These are phyloP conservation scores for Candida silvatica DNA, from an alignment of 805 yeast species.

Conservation along the genomic window DNA sequence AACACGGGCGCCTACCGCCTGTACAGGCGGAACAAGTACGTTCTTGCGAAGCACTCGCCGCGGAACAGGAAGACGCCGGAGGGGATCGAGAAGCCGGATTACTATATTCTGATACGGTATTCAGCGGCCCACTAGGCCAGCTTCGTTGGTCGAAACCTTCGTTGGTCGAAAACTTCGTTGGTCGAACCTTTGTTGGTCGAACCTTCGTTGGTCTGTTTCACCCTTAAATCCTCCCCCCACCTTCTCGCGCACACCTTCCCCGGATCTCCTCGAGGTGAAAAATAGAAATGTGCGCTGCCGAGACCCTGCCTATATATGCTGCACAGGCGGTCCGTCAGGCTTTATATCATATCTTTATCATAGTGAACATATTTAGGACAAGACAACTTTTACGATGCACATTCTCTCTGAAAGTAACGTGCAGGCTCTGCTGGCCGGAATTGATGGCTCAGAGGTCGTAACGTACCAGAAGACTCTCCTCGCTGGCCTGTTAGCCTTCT, in stretches of 20 bases:
- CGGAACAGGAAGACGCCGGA: slow-evolving; percentile 30
- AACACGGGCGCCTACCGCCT: slow-evolving; percentile 34
- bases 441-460: slow-evolving; percentile 21
- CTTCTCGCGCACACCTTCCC: too few species aligned
- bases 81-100: slow-evolving; percentile 32
- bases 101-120: slow-evolving; percentile 26
- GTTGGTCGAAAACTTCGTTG: not conserved
- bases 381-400: too few species aligned
- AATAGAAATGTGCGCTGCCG: too few species aligned
- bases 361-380: too few species aligned
- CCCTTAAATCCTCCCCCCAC: too few species aligned
- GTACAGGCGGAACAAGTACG: slow-evolving; percentile 35
- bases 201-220: not conserved
- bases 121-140: not conserved
- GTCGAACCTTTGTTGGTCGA: not conserved
- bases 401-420: slow-evolving; percentile 26
- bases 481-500: slow-evolving; percentile 31
- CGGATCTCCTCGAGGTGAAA: too few species aligned
- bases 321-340: too few species aligned
- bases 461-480: slow-evolving; percentile 29
- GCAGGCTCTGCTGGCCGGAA: slow-evolving; percentile 17
- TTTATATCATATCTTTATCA: too few species aligned
- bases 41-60: slow-evolving; percentile 33
- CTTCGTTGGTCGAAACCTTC: too few species aligned
- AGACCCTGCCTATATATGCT: too few species aligned